phyloP scores from a whole-genome alignment of 129 eudicot species.

The Saussurea involucrata region DNA sequence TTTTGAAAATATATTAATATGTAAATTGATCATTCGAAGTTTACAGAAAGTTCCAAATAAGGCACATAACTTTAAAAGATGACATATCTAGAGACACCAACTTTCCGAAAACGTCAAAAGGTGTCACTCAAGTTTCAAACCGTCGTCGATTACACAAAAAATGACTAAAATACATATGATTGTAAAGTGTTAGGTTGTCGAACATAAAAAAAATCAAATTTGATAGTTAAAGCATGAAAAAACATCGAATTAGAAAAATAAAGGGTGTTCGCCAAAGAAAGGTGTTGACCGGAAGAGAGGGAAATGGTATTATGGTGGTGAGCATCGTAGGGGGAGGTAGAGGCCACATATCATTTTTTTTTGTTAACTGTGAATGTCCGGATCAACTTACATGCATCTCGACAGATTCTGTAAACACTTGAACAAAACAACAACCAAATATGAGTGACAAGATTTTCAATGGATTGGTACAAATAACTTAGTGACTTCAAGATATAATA shows the following conservation, averaged over 20 bases:
- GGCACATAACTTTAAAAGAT: too few relatives aligned
- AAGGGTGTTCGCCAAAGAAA: background rate
- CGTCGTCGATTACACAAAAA: background rate
- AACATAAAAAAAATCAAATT: background rate
- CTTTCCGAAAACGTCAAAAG: background rate
- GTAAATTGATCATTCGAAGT: too few relatives aligned
- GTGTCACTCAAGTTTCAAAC: background rate
- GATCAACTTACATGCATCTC: background rate
- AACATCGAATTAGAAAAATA: background rate
- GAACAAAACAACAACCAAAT: background rate
- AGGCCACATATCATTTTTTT: background rate
- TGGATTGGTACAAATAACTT: too few relatives aligned
- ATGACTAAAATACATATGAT: background rate
- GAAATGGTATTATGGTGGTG: background rate
- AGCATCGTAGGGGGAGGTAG: background rate
- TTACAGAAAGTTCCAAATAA: too few relatives aligned
- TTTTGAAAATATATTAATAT: too few relatives aligned
- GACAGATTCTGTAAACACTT: background rate
- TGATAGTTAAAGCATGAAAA: background rate
- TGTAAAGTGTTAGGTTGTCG: background rate
- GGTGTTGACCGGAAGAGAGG: too few relatives aligned
- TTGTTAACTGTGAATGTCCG: background rate
- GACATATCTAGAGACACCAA: background rate
- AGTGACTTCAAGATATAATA: too few relatives aligned
- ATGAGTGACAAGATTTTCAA: too few relatives aligned